phyloP scores from a whole-genome alignment of 148 eudicot species.

The Fagopyrum esculentum region DNA sequence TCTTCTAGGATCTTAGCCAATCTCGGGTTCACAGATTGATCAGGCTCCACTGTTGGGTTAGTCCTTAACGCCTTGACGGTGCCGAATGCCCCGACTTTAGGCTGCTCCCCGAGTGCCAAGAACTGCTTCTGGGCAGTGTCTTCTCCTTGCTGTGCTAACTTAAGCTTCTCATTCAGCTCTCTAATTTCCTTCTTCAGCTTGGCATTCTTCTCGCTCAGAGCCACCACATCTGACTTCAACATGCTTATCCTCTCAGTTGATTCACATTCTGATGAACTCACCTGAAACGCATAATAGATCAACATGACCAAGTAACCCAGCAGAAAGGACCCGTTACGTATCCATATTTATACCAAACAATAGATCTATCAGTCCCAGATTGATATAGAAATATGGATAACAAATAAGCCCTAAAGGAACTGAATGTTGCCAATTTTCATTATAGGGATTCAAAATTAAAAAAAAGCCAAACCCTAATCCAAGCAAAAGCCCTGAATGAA shows the following conservation, averaged over 20 bases:
- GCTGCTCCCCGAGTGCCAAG: constrained; percentile 46
- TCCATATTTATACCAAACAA: too few relatives aligned
- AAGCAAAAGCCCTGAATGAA: not conserved
- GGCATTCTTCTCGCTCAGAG: constrained; percentile 48
- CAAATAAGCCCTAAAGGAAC: not conserved
- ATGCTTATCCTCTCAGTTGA: constrained; percentile 39
- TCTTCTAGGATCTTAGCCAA: constrained; percentile 54
- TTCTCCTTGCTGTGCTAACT: constrained; percentile 52
- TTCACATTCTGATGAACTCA: constrained; percentile 40
- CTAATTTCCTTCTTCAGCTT: constrained; percentile 61
- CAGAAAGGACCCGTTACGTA: not conserved
- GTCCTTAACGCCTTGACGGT: constrained; percentile 78
- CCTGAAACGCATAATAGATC: constrained; percentile 3
- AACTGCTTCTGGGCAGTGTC: constrained; percentile 54
- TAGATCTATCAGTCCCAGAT: too few relatives aligned
- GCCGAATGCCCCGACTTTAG: constrained; percentile 84
- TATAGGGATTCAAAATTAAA: not conserved
- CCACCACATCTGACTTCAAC: constrained; percentile 50
- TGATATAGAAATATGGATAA: too few relatives aligned
- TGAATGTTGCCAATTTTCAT: not conserved
- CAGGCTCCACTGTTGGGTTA: constrained; percentile 71
- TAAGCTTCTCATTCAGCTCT: constrained; percentile 57
- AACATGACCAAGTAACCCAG: not conserved
- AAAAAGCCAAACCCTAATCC: constrained; percentile 3
- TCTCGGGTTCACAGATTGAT: constrained; percentile 76